A percentile compares a stretch with the other conserved stretches of the same genome.
Evolutionary conservation across 768 basidiomycete genomes (phyloP).

Genomic region (Goffeauzyma gilvescens): DNA sequence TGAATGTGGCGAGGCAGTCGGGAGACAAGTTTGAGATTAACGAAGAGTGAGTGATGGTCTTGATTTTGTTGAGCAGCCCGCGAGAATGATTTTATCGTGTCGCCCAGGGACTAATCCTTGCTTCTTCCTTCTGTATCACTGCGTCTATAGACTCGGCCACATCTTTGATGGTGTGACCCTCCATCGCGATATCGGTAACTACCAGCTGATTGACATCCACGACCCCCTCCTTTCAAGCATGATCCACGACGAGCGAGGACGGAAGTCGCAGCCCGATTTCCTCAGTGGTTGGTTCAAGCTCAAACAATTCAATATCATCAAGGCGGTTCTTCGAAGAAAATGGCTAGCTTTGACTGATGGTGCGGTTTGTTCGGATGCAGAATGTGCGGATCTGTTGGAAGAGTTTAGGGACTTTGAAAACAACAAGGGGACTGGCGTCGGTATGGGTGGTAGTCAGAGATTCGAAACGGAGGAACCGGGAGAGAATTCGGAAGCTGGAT

Average conservation of each 20-base stretch:
- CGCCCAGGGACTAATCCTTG: too few relatives aligned
- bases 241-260: constrained; percentile 41
- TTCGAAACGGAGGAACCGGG: not conserved
- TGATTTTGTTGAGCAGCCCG: too few relatives aligned
- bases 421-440: not conserved
- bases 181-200: constrained; percentile 72
- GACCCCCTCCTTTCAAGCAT: constrained; percentile 67
- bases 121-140: too few relatives aligned
- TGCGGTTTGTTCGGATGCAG: constrained; percentile 3
- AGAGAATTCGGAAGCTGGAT: not conserved
- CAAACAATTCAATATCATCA: constrained; percentile 8
- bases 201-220: constrained; percentile 78
- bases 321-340: constrained; percentile 9
- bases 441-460: not conserved
- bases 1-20: not conserved
- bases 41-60: constrained; percentile 10
- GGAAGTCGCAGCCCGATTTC: not conserved
- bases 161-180: constrained; percentile 71
- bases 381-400: constrained; percentile 5
- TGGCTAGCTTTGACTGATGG: constrained; percentile 9
- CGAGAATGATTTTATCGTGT: constrained; percentile 12
- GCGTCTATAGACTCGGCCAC: too few relatives aligned
- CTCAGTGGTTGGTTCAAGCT: constrained; percentile 6
- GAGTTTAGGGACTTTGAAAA: constrained; percentile 1
- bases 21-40: constrained; percentile 12